Conservation (phyloP, 805 yeast genomes). For the Zygoascus tannicola region DNA sequence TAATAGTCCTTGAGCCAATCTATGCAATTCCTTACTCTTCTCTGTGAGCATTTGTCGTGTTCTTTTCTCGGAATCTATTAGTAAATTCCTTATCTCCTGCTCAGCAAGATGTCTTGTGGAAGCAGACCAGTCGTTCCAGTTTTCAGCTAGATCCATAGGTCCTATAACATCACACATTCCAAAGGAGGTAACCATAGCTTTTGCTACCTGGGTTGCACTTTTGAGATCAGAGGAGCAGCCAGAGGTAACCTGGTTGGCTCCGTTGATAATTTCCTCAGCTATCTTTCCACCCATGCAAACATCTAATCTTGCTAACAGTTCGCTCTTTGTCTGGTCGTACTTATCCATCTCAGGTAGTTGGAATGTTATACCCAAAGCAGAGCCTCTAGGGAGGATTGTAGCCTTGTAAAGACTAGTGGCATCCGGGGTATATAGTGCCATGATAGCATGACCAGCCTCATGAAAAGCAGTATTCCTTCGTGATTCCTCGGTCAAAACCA, state of each 20-base stretch:
- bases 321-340: conserved; percentile 81
- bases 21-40: conserved; percentile 59
- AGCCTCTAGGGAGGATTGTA: conserved; percentile 91
- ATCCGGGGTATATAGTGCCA: conserved; percentile 90
- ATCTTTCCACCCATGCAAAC: conserved; percentile 99
- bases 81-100: conserved; percentile 71
- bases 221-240: conserved; percentile 92
- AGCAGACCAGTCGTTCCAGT: conserved; percentile 94
- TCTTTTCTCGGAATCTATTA: conserved; percentile 70
- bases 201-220: conserved; percentile 83
- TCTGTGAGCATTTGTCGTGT: conserved; percentile 59
- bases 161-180: conserved; percentile 96
- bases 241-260: conserved; percentile 84
- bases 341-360: conserved; percentile 98
- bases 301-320: conserved; percentile 84
- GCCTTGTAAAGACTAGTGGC: conserved; percentile 96
- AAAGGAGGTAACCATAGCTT: conserved; percentile 93
- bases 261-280: conserved; percentile 89
- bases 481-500: conserved; percentile 95
- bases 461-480: conserved; percentile 93
- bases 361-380: conserved; percentile 94
- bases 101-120: conserved; percentile 84
- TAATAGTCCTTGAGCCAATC: conserved; percentile 85
- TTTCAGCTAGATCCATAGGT: conserved; percentile 79
- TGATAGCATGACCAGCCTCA: conserved; percentile 98